A percentile compares a stretch with the other conserved stretches of the same genome.
These are phyloP conservation scores for Tulasnella sp. DNA, from an alignment of 768 basidiomycete species.

Conservation along the genomic window DNA sequence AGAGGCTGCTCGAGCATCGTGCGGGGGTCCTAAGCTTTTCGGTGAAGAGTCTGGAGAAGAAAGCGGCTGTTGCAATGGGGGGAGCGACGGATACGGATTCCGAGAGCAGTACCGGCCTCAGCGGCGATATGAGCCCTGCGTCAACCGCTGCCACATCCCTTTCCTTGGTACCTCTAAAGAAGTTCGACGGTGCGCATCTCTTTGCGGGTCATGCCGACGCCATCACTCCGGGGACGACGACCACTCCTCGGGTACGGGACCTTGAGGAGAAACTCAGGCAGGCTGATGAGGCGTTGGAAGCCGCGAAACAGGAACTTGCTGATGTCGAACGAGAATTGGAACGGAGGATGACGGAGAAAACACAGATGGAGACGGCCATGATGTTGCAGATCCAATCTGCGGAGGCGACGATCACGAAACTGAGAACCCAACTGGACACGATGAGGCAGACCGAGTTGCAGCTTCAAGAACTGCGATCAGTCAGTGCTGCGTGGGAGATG, in stretches of 20 bases:
- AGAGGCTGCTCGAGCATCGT: constrained; percentile 63
- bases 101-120: constrained; percentile 15
- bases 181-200: constrained; percentile 73
- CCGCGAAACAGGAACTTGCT: constrained; percentile 47
- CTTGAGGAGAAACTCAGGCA: constrained; percentile 57
- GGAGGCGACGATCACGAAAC: constrained; percentile 47
- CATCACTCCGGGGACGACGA: constrained; percentile 39
- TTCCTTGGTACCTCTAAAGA: constrained; percentile 36
- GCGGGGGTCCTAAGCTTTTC: constrained; percentile 68
- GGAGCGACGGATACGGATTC: constrained; percentile 9
- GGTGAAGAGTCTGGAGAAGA: constrained; percentile 52
- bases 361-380: constrained; percentile 51
- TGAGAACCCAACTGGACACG: constrained; percentile 44
- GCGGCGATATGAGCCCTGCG: constrained; percentile 35
- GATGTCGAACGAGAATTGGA: constrained; percentile 52
- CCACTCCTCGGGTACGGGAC: constrained; percentile 36
- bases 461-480: constrained; percentile 32
- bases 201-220: constrained; percentile 72
- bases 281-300: constrained; percentile 44
- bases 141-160: constrained; percentile 31
- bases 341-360: constrained; percentile 52
- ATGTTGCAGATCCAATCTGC: constrained; percentile 53
- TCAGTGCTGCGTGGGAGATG: constrained; percentile 37
- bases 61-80: not conserved
- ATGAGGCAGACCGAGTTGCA: constrained; percentile 38